Base-by-base conservation (phyloP, 768 basidiomycete genomes). In the Trametes sanguinea region DNA sequence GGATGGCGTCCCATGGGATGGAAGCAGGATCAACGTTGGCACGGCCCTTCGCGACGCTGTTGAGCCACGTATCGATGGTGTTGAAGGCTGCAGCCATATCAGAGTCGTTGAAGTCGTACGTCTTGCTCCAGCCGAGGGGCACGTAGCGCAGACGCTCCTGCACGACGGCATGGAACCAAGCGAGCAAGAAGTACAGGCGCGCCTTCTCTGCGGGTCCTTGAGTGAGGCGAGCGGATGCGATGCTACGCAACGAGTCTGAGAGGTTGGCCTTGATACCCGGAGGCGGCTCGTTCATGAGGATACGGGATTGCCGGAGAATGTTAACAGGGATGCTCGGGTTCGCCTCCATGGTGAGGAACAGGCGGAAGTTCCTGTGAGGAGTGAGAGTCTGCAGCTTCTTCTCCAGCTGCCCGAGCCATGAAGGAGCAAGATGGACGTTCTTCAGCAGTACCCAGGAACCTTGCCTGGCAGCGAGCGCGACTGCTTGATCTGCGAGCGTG, bases 111-210 rank as follows among this genome's bases (percentile, higher is more conserved):
- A 98, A 98, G 74, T 98, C 97, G 76, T 98, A 98, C 0, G 83
- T 82, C 76, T 97, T 94, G 73, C 90, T 95, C 95, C 96, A 99
- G 0, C 97, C 96, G 14, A 99, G 78, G 6, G 97, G 97, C 8
- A 89, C 92, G 73, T 98, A 99, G 44, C 96, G 92, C 11, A 98
- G 80, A 63, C 97, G 92, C 75, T 98, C 97, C 76, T 97, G 95
- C 1, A 98, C 89, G 17, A 98, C 86, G 11, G 97, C 95, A 70
- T 99, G 97, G 89, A 98, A 97, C 95, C 96, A 99, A 1, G 97
- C 93, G 33, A 98, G 84, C 37, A 98, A 80, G 88, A 98, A 98
- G 76, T 96, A 95, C 50, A 98, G 75, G 5, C 97, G 86, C 43
- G 89, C 82, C 74, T 97, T 97, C 76, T 99, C 97, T 2, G 87